These are phyloP conservation scores for Graphilbum ipis-grandicollis DNA, from an alignment of 2,329 filamentous ascomycete species.

Conservation along the genomic window DNA sequence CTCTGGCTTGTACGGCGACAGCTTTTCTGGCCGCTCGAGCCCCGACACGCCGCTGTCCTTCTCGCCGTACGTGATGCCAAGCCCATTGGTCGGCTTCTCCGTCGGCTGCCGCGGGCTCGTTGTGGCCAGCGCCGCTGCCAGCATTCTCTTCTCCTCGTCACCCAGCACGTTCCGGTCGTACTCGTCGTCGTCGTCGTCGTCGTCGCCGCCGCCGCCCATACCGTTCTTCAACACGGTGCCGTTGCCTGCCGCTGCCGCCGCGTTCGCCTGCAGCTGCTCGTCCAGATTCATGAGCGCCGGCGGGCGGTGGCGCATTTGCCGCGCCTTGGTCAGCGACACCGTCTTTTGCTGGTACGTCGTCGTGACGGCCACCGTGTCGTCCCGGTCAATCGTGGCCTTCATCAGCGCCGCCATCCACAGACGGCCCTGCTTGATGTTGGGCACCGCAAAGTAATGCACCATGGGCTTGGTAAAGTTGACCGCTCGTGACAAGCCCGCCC, in stretches of 20 bases:
- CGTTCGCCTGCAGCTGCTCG: constrained; percentile 18
- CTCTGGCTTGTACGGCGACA: constrained; percentile 15
- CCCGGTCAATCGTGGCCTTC: constrained; percentile 96
- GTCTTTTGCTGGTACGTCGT: constrained; percentile 96
- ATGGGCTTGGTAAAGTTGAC: constrained; percentile 97
- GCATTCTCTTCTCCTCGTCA: constrained; percentile 10
- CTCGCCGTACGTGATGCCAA: constrained; percentile 21
- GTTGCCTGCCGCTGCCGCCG: not conserved
- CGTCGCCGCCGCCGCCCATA: not conserved
- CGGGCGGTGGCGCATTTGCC: constrained; percentile 72
- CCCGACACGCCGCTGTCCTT: constrained; percentile 21
- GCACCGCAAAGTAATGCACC: constrained; percentile 93
- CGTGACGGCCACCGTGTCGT: constrained; percentile 61
- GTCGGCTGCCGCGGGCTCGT: not conserved
- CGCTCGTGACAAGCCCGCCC: constrained; percentile 68
- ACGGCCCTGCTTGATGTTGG: constrained; percentile 72
- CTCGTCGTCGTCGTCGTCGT: constrained; percentile 10
- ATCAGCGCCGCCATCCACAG: constrained; percentile 97
- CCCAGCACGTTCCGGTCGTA: constrained; percentile 5
- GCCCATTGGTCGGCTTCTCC: constrained; percentile 11
- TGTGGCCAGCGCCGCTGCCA: constrained; percentile 8
- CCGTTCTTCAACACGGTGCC: not conserved
- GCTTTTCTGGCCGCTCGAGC: constrained; percentile 14
- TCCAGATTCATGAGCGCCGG: constrained; percentile 69
- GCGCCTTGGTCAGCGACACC: constrained; percentile 78